Conservation (phyloP, 805 yeast species). For the Kurtzmaniella cleridarum region DNA sequence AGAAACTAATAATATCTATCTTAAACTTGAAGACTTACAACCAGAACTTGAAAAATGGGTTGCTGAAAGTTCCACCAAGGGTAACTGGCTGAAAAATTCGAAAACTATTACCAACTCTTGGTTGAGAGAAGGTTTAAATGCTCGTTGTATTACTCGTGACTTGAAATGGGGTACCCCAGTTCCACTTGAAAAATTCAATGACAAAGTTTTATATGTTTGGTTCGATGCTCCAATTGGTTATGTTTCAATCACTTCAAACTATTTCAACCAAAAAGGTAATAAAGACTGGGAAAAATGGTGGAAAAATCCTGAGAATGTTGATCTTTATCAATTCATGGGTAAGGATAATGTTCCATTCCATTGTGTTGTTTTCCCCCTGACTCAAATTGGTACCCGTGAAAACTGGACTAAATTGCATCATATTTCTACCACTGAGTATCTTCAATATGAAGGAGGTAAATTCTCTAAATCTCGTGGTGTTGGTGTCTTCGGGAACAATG, state of each 20-base stretch:
- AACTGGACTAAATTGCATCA: conserved; percentile 89
- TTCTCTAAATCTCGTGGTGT: conserved; percentile 96
- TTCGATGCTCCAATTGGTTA: conserved; percentile 98
- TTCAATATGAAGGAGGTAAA: conserved; percentile 97
- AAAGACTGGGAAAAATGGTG: conserved; percentile 86
- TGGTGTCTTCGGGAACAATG: conserved; percentile 98
- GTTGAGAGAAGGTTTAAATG: conserved; percentile 88
- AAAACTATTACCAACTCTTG: conserved; percentile 85
- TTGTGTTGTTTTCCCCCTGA: conserved; percentile 94
- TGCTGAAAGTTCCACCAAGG: conserved; percentile 57
- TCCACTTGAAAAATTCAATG: conserved; percentile 78
- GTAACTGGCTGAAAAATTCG: conserved; percentile 90
- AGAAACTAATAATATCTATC: conserved; percentile 79
- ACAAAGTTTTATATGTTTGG: conserved; percentile 96
- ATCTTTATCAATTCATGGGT: conserved; percentile 97
- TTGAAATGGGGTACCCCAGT: conserved; percentile 98
- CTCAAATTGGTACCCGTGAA: conserved; percentile 83
- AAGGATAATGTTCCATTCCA: conserved; percentile 99
- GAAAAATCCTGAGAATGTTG: conserved; percentile 85
- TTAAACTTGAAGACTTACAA: conserved; percentile 80
- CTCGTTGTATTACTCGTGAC: conserved; percentile 97
- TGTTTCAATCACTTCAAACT: conserved; percentile 92
- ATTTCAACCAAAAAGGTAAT: conserved; percentile 37
- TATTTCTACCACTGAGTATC: conserved; percentile 89
- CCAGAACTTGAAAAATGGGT: conserved; percentile 71